These are phyloP conservation scores for Sordariomycetes sp. DNA, from an alignment of 2,329 filamentous ascomycete species.

Conservation along the genomic window DNA sequence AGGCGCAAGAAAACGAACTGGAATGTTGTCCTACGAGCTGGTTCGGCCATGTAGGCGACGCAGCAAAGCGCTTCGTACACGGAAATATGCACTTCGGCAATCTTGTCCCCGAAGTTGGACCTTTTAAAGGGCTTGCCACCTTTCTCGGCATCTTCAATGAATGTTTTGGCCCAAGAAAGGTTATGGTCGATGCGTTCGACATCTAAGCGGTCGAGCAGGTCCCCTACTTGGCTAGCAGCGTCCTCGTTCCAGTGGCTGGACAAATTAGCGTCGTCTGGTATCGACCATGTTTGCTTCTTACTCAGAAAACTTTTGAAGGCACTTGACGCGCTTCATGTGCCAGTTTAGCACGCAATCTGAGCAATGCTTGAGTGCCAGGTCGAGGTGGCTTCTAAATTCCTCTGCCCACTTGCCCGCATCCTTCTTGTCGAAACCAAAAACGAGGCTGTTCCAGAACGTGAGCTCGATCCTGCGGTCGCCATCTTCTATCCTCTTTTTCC, in stretches of 20 bases:
- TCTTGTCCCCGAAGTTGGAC: conserved; percentile 33
- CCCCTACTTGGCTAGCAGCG: conserved; percentile 39
- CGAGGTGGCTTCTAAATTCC: conserved; percentile 49
- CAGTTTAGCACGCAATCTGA: conserved; percentile 65
- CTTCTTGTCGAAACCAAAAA: conserved; percentile 57
- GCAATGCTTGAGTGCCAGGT: conserved; percentile 52
- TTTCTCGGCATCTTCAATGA: conserved; percentile 42
- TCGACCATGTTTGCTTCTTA: conserved; percentile 19
- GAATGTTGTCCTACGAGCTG: conserved; percentile 50
- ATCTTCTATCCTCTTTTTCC: conserved; percentile 42
- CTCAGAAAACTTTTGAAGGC: conserved; percentile 55
- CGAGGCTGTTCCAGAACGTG: conserved; percentile 58
- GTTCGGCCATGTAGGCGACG: conserved; percentile 60
- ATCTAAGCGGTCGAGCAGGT: conserved; percentile 50
- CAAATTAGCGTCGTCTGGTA: conserved; percentile 10
- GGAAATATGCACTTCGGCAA: conserved; percentile 59
- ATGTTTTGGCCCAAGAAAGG: conserved; percentile 44
- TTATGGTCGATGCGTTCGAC: conserved; percentile 52
- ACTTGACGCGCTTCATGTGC: conserved; percentile 57
- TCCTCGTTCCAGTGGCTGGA: conserved; percentile 37
- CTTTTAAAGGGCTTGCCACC: conserved; percentile 37
- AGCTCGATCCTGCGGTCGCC: conserved; percentile 47
- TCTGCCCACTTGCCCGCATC: conserved; percentile 49
- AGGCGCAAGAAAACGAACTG: conserved; percentile 76
- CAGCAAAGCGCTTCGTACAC: conserved; percentile 87